phyloP scores from a whole-genome alignment of 164 flowering plant species.

The Kingdonia uniflora region DNA sequence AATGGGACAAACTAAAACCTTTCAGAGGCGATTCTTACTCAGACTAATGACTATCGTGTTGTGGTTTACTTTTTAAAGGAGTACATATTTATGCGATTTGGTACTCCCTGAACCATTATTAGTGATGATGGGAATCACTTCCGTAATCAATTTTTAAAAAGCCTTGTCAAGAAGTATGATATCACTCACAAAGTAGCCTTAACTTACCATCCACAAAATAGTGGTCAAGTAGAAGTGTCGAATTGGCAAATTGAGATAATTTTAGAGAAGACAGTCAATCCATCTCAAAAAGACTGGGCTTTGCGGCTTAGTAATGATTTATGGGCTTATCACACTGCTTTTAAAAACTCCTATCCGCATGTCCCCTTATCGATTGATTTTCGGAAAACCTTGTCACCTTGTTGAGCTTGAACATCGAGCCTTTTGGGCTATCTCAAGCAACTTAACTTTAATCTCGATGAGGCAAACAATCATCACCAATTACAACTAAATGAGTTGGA shows the following conservation, averaged over 20 bases:
- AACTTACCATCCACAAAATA: too few species aligned
- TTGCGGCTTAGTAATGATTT: neutral
- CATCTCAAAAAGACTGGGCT: neutral
- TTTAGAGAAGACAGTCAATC: neutral
- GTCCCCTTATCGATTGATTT: too few species aligned
- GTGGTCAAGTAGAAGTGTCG: neutral
- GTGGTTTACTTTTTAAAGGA: neutral
- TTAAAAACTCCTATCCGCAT: neutral
- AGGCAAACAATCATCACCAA: neutral
- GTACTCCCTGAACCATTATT: neutral
- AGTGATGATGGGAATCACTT: too few species aligned
- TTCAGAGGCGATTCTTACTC: too few species aligned
- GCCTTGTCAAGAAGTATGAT: neutral
- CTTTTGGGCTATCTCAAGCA: too few species aligned
- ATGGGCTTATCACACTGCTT: neutral
- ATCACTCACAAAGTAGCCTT: neutral
- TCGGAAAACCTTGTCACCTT: too few species aligned
- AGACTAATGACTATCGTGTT: neutral
- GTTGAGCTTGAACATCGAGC: too few species aligned
- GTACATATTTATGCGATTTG: neutral
- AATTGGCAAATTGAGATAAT: neutral
- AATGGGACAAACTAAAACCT: too few species aligned
- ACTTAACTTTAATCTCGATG: neutral
- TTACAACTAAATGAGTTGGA: neutral
- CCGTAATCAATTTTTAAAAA: neutral